These are phyloP conservation scores for Penicillium crystallinum DNA, from an alignment of 495 filamentous ascomycete species.

Conservation along the genomic window DNA sequence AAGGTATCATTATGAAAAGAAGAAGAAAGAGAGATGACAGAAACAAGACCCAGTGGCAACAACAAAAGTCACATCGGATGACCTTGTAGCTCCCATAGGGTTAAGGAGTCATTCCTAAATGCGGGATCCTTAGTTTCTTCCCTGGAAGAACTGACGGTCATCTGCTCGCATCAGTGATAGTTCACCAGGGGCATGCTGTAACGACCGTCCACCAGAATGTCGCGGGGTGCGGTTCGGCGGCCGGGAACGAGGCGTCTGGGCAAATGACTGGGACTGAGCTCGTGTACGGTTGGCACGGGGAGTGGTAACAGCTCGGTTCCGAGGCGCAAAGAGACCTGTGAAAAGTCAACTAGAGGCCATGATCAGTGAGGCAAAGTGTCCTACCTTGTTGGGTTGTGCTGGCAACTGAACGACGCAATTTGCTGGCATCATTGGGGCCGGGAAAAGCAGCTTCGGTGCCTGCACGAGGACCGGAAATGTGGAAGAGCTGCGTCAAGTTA, in stretches of 20 bases:
- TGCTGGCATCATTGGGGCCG: conserved; percentile 7
- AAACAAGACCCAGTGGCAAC: too few species aligned
- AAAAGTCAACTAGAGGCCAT: neutral
- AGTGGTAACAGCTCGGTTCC: neutral
- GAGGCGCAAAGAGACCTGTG: conserved; percentile 1
- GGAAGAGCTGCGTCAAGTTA: conserved; percentile 37
- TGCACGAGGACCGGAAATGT: conserved; percentile 19
- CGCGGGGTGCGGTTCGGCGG: neutral
- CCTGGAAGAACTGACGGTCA: neutral
- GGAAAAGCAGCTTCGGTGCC: conserved; percentile 13
- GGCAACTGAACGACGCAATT: conserved; percentile 1
- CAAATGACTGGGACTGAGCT: neutral
- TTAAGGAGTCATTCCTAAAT: neutral
- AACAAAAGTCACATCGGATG: too few species aligned
- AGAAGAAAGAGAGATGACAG: too few species aligned
- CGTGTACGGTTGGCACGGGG: neutral
- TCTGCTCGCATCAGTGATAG: neutral
- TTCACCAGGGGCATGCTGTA: neutral
- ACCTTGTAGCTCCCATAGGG: too few species aligned
- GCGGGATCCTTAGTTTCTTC: neutral
- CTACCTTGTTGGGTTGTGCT: conserved; percentile 4
- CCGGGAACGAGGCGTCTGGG: neutral
- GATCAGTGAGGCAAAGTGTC: neutral
- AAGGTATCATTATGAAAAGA: too few species aligned
- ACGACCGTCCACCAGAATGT: neutral